These are phyloP conservation scores for Cercospora sojina DNA, from an alignment of 2,329 filamentous ascomycete genomes.

Conservation along the genomic window DNA sequence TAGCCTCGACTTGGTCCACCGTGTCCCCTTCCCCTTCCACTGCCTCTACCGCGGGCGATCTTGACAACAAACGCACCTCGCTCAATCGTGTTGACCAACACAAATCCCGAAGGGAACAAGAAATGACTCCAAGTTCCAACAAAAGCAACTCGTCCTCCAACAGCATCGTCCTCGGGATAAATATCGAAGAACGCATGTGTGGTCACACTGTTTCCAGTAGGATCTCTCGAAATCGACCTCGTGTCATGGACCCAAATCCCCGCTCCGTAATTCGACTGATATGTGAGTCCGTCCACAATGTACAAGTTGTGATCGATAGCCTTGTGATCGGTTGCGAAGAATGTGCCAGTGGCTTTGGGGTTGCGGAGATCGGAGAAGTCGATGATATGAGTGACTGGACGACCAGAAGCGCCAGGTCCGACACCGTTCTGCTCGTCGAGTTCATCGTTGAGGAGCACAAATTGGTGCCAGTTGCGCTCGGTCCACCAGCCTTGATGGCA, in stretches of 20 bases:
- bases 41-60: neutral
- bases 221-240: constrained; percentile 41
- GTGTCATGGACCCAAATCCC: constrained; percentile 40
- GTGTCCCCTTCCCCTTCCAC: neutral
- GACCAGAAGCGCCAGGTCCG: neutral
- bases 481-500: constrained; percentile 2
- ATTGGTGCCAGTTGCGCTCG: neutral
- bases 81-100: constrained; percentile 55
- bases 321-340: constrained; percentile 31
- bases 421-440: neutral
- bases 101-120: constrained; percentile 49
- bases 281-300: constrained; percentile 36
- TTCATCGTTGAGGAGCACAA: neutral
- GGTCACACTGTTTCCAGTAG: constrained; percentile 47
- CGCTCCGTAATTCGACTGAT: constrained; percentile 40
- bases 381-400: constrained; percentile 4
- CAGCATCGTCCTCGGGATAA: constrained; percentile 43
- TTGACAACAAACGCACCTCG: constrained; percentile 38
- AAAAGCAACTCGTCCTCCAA: constrained; percentile 34
- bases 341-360: constrained; percentile 43
- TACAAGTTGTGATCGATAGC: constrained; percentile 46
- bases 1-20: neutral
- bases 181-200: constrained; percentile 53
- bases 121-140: constrained; percentile 50
- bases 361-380: constrained; percentile 19